Conservation (phyloP, 495 filamentous ascomycete species). For the Xanthoparmelia taractica region DNA sequence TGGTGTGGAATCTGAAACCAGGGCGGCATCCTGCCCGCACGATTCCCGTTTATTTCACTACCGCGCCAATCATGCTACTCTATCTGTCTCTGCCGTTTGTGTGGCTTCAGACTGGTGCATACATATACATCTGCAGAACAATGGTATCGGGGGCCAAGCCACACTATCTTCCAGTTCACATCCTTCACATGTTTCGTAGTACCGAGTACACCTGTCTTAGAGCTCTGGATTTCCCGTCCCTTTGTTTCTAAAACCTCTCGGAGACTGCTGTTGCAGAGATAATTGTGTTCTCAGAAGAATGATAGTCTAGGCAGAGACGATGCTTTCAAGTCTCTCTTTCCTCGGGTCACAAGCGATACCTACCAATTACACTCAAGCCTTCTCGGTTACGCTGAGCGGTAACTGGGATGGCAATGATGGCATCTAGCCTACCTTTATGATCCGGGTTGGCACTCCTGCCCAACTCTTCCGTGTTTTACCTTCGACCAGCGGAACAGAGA, state of each 20-base stretch:
- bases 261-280: neutral
- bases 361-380: slow-evolving; percentile 10
- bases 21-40: neutral
- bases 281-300: neutral
- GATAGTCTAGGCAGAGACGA: neutral
- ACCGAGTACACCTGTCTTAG: neutral
- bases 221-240: neutral
- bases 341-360: neutral
- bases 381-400: slow-evolving; percentile 18
- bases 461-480: slow-evolving; percentile 39
- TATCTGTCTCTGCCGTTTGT: neutral
- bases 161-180: neutral
- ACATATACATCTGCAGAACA: neutral
- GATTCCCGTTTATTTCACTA: neutral
- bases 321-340: neutral
- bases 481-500: slow-evolving; percentile 40
- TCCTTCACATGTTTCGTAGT: neutral
- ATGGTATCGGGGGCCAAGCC: neutral
- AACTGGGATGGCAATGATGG: slow-evolving; percentile 48
- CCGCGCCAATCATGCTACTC: slow-evolving; percentile 9
- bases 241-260: neutral
- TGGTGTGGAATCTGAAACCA: neutral
- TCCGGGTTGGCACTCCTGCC: slow-evolving; percentile 43
- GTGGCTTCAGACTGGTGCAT: neutral
- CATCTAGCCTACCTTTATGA: slow-evolving; percentile 43